Evolutionary conservation across 75 land plant species (phyloP), one percentile per base, ranked within the genome.

Genomic region (Azolla pinnata): DNA sequence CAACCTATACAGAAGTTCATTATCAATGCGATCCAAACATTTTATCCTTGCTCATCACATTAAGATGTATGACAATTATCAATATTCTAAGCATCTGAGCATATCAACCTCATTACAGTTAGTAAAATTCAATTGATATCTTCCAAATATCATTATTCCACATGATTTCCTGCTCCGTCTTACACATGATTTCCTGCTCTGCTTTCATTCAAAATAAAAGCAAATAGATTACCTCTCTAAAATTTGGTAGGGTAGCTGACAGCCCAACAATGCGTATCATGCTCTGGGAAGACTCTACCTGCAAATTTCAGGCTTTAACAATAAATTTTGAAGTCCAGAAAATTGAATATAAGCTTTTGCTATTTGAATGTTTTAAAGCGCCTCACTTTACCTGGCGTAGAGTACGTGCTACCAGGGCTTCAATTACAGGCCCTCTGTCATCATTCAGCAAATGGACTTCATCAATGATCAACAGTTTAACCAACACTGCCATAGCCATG

Each of bases 371-470:
- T n/a, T n/a, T n/a, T n/a, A n/a, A n/a, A n/a, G n/a, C n/a, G n/a
- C n/a, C n/a, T n/a, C n/a, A n/a, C n/a, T n/a, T 4, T n/a, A 90
- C 99, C 88, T 95, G 99, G 31, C 99, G 86, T 4, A 95, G 77
- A 17, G 99, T 95, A 42, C 99, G 79, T 35, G 99, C 99, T 61
- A 95, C 99, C 32, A 95, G 67, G 27, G 99, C 89, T 62, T 95
- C 99, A 64, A 95, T 95, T 2, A 95, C 99, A 63, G 96, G 85
- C 33, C 99, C 99, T 77, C 99, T 82, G 31, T 95, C 99, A 83
- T 95, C 99, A 81, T 95, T 95, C 63, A 95, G 53, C n/a, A 95
- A 85, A 68, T 95, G 99, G 29, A 95, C 99, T 69, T 95, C 99
- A 72, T 95, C 99, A 79, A 95, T 95, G 52, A 95, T 95, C 50